Base-by-base conservation (phyloP, 2,329 filamentous ascomycete species). In the Ilyonectria mors-panacis region DNA sequence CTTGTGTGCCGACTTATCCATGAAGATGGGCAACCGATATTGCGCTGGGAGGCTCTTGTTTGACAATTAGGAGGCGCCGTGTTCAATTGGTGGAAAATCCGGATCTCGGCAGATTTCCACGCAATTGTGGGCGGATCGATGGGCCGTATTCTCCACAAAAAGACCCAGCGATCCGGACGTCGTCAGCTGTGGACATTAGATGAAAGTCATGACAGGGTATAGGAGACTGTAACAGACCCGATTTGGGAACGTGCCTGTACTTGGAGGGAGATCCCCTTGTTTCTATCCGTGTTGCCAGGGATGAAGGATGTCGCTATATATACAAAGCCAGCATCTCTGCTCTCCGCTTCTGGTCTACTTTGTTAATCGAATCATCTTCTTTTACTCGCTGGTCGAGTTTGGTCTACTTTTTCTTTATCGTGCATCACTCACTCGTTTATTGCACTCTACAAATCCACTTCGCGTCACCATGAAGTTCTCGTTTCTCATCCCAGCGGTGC, bases 401-500 rank as follows among this genome's bases (percentile, higher is more conserved):
- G 5, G 15, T 42, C 15, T 10, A 12, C 7, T 10, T 17, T 17
- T 30, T 21, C 10, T 30, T 42, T 21, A 8, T 15, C 17, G 26
- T 26, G 26, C 26, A 26, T 26, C 26, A 26, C 4, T 9, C 15
- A 28, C 15, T 30, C 53, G 21, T 42, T 33, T 57, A n/a, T 28
- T 33, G 8, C 28, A 8, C 44, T 12, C 39, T n/a, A 7, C 9
- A 26, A 13, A 6, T 13, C 23, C 15, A 6, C 15, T 19, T 17
- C 39, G 39, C 37, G 30, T 55, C 60, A 74, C 4, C 37, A 75
- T 75, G 73, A 74, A 75, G 67, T 4, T n/a, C 39, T 55, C 69
- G 6, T 48, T 44, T 56, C 23, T 77, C 64, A 33, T 75, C 42
- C 74, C 77, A 44, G 72, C 75, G 54, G 63, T 78, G 37, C 68